These are phyloP conservation scores for Mycosarcoma mackinlayi DNA, from an alignment of 1,284 basidiomycete genomes.

Conservation along the genomic window DNA sequence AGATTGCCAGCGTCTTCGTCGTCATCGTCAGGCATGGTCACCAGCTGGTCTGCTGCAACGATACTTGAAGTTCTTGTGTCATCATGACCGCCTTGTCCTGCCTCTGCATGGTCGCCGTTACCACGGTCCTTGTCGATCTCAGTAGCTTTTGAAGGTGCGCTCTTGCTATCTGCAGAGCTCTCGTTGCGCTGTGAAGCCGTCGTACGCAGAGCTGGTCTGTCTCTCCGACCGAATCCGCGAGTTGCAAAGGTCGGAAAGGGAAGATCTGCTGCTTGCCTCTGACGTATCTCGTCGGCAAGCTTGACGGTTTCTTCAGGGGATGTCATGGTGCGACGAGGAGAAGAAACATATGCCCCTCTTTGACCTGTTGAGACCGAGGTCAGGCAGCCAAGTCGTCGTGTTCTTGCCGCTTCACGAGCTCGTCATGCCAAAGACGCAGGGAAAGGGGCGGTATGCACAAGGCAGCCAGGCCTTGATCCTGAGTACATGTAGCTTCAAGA, in stretches of 20 bases:
- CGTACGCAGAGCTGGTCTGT: conserved; percentile 22
- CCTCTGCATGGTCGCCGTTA: background rate
- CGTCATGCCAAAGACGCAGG: conserved; percentile 1
- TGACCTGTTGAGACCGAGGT: background rate
- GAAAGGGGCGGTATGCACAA: too few relatives aligned
- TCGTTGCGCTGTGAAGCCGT: conserved; percentile 9
- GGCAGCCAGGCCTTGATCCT: background rate
- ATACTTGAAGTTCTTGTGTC: too few relatives aligned
- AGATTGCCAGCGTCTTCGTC: conserved; percentile 46
- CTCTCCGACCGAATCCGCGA: conserved; percentile 31
- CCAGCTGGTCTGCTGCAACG: too few relatives aligned
- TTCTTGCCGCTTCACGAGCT: background rate
- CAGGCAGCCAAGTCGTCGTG: background rate
- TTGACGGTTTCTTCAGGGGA: conserved; percentile 47
- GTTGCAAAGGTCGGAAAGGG: conserved; percentile 44
- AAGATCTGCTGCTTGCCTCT: conserved; percentile 38
- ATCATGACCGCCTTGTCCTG: too few relatives aligned
- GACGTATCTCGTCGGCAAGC: conserved; percentile 35
- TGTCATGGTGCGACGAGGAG: conserved; percentile 21
- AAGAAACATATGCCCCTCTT: background rate
- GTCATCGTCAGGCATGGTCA: conserved; percentile 33
- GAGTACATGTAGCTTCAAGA: too few relatives aligned
- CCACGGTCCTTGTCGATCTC: background rate
- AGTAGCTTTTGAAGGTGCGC: too few relatives aligned
- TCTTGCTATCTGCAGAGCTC: background rate